A percentile compares a stretch with the other conserved stretches of the same genome.
Evolutionary conservation across 352 stramenopile species (phyloP).

Genomic region (Elongisporangium prolatum): DNA sequence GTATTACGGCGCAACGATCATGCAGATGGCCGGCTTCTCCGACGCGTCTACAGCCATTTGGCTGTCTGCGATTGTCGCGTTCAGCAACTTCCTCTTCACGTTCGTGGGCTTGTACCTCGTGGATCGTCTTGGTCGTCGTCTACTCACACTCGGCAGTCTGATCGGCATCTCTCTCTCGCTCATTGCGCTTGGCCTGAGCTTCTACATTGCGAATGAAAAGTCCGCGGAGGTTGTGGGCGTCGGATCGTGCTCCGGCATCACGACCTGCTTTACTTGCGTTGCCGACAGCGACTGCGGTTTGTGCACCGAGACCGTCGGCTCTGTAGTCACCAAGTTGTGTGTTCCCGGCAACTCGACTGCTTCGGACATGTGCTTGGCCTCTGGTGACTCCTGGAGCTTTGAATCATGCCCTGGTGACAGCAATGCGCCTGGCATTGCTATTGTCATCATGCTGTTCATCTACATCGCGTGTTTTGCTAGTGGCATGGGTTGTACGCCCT

Average conservation of each 20-base stretch:
- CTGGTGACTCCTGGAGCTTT: conserved; percentile 28
- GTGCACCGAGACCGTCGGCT: conserved; percentile 14
- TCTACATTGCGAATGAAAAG: too few species aligned
- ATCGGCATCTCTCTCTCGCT: conserved; percentile 1
- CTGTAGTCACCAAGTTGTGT: conserved; percentile 15
- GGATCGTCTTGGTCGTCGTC: conserved; percentile 35
- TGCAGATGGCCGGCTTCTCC: conserved; percentile 76
- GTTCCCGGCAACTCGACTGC: conserved; percentile 15
- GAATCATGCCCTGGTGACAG: conserved; percentile 46
- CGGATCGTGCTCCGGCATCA: conserved; percentile 24
- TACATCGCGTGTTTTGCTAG: conserved; percentile 76
- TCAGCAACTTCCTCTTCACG: conserved; percentile 68
- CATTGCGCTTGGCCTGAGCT: too few species aligned
- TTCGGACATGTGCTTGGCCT: not conserved
- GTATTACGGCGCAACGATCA: conserved; percentile 83
- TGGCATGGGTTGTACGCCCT: conserved; percentile 88
- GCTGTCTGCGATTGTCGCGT: conserved; percentile 66
- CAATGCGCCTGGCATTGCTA: conserved; percentile 32
- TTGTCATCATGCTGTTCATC: conserved; percentile 60
- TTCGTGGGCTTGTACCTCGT: conserved; percentile 62
- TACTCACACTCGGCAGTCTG: conserved; percentile 43
- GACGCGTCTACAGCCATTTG: conserved; percentile 69
- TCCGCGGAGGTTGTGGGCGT: too few species aligned
- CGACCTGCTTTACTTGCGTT: conserved; percentile 69
- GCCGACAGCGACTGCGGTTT: conserved; percentile 56